Percentiles rank a stretch among this genome's conserved stretches.
Evolutionary conservation across 768 basidiomycete genomes (phyloP).

Genomic region (Mycena venus): DNA sequence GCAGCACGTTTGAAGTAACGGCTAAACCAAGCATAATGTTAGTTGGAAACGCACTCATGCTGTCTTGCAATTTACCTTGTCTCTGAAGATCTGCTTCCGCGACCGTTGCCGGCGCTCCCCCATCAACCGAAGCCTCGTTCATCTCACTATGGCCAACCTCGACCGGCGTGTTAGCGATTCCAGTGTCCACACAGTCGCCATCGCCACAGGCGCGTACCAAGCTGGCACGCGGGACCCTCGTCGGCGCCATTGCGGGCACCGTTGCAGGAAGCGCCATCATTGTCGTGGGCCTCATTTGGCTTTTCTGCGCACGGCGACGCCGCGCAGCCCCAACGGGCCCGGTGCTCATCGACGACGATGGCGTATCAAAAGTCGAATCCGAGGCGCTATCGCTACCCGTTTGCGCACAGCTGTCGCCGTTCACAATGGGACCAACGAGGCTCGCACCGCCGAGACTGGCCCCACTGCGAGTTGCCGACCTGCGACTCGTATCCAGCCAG

Average conservation of each 20-base stretch:
- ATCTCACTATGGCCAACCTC: neutral
- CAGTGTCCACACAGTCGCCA: neutral
- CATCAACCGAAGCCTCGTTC: too few species aligned
- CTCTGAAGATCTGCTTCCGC: neutral
- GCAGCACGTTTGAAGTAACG: constrained; percentile 3
- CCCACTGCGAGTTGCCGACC: neutral
- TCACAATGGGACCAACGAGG: neutral
- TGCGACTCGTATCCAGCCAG: neutral
- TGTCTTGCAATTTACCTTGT: neutral
- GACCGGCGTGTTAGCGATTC: neutral
- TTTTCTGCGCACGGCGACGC: neutral
- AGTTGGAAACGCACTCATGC: neutral
- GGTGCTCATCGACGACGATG: constrained; percentile 16
- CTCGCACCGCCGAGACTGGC: neutral
- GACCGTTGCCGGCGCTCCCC: too few species aligned
- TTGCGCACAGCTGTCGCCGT: neutral
- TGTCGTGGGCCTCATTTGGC: neutral
- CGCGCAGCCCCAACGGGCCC: neutral
- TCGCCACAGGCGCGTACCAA: neutral
- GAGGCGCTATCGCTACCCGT: neutral
- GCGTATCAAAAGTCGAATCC: neutral
- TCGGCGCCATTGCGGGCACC: neutral
- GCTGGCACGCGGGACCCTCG: neutral
- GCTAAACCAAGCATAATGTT: neutral
- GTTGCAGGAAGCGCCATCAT: neutral